Evolutionary conservation across 306 rosid genomes (phyloP), one percentile per base, ranked within the genome.

Genomic region (Lathyrus sativus): DNA sequence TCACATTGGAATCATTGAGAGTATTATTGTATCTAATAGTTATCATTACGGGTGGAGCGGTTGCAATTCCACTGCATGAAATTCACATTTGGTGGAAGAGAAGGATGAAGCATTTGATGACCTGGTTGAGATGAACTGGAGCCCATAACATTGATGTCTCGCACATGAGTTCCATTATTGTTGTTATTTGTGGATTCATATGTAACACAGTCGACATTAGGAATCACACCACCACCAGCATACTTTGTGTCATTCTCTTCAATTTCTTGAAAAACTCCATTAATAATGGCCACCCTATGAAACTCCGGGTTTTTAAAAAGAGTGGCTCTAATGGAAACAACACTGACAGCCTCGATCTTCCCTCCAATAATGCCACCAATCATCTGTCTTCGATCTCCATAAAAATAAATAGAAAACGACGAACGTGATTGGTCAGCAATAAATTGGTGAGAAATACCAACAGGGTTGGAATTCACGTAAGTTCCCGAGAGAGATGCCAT

Each of bases 321-420:
- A 11, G 80, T 53, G 0, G 73, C 90, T 9, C 74, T 78, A 3
- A 87, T 82, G n/a, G 63, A 43, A 0, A 90, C 89, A 0, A 33
- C 31, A 13, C 82, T 63, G 2, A 83, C 83, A 11, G 95, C 87
- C 0, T 72, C 9, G 0, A 88, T 64, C 56, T 69, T 58, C 7
- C 89, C 92, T 0, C 76, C 87, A 1, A 90, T 76, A 0, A 84
- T 60, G 3, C 97, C 95, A 4, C 95, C 96, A 10, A 79, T 77
- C 2, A 86, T 65, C 6, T 84, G 80, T 6, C 85, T 85, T 7
- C 76, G 83, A 0, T 64, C 14, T 0, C 81, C 85, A 0, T 76
- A 71, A 1, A 88, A 72, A 11, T 76, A 78, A 5, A 84, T 54
- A 2, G 78, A 81, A 15, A 90, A 90, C 0, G 75, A 78, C 1